Evolutionary conservation across 2,329 filamentous ascomycete species (phyloP), one percentile per base, ranked within the genome.

Genomic region (Penicillium sumatraense): DNA sequence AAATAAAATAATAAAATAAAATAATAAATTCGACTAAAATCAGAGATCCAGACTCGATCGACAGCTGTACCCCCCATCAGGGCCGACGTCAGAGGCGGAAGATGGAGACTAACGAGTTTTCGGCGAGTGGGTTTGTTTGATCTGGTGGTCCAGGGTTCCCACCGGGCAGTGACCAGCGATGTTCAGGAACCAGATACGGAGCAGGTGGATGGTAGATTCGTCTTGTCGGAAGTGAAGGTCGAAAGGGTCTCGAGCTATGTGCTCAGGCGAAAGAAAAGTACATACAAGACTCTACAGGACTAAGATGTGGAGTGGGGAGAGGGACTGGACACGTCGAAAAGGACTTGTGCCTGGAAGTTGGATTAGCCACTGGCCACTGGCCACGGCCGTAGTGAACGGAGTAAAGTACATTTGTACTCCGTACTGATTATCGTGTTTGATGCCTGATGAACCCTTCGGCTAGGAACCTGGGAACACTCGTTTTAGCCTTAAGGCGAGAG

Each of bases 41-140:
- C 31, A 33, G 40, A 50, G 49, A 50, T 58, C 59, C 53, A 61
- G 62, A 58, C 54, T 61, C 21, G 60, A 59, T 60, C 56, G 59
- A 54, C 62, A 65, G 59, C 61, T 53, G 10, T 10, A 27, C 26
- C 10, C 26, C 60, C 61, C 50, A 23, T 50, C 50, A 56, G 33
- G 41, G 36, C 24, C 55, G 24, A 64, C 62, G 62, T 65, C 59
- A 65, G 61, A 58, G 61, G 62, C 53, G 57, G 49, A 10, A 18
- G 45, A 44, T 26, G 38, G 35, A 40, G 42, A 53, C 14, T 42
- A 38, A 49, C n/a, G 24, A 50, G 20, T 46, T 53, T 53, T 50
- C 23, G 47, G 35, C 40, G 40, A 42, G 41, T 44, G 41, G 41
- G 23, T 27, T 26, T 18, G n/a, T n/a, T n/a, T n/a, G n/a, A n/a